Conservation (phyloP, 257 asterid genomes). For the Solanum ossicruentum region DNA sequence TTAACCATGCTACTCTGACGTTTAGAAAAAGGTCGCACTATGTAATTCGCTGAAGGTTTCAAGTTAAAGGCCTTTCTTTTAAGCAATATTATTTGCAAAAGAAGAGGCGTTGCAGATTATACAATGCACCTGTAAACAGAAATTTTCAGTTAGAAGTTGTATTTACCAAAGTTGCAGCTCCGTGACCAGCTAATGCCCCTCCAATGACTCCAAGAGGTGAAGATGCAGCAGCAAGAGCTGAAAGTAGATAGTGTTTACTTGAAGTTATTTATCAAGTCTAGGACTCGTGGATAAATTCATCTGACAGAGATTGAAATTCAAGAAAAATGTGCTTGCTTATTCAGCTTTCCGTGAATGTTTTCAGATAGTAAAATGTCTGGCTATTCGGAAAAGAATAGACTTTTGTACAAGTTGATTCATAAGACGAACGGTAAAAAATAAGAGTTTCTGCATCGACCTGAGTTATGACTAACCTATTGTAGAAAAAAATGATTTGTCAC, state of each 20-base stretch:
- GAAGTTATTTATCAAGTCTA: neutral
- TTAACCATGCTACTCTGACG: neutral
- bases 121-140: neutral
- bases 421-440: neutral
- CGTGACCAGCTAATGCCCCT: conserved; percentile 98
- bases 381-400: neutral
- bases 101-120: neutral
- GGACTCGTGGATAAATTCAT: neutral
- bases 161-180: conserved; percentile 74
- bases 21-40: neutral
- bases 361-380: neutral
- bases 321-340: neutral
- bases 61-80: neutral
- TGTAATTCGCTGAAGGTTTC: neutral
- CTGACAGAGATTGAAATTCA: neutral
- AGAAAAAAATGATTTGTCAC: conserved; percentile 92
- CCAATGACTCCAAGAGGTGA: conserved; percentile 96
- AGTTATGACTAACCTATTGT: conserved; percentile 51
- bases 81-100: neutral
- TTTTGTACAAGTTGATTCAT: neutral
- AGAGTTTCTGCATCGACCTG: neutral
- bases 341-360: neutral
- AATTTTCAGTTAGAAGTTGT: neutral
- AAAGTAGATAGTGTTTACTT: neutral
- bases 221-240: conserved; percentile 99